These are phyloP conservation scores for Cystobasidium tubakii DNA, from an alignment of 768 basidiomycete genomes.

Conservation along the genomic window DNA sequence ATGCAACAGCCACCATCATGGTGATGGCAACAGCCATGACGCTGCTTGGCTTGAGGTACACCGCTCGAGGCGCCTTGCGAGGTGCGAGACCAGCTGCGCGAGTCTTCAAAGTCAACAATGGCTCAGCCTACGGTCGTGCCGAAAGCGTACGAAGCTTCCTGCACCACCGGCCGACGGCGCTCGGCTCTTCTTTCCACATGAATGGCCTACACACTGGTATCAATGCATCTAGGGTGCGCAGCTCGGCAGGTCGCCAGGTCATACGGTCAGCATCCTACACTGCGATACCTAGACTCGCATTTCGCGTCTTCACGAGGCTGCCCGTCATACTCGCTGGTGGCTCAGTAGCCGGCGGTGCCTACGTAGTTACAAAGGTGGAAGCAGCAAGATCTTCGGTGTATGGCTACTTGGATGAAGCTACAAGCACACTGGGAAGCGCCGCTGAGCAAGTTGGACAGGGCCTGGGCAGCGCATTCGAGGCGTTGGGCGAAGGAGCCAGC, in stretches of 20 bases:
- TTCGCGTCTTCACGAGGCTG: constrained; percentile 17
- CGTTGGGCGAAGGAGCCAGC: constrained; percentile 6
- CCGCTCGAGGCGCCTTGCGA: background rate
- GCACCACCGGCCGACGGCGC: constrained; percentile 7
- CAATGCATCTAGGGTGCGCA: background rate
- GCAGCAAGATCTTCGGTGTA: constrained; percentile 17
- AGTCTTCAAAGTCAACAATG: background rate
- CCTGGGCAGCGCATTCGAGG: background rate
- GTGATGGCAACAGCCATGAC: background rate
- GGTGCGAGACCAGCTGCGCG: background rate
- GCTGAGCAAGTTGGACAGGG: background rate
- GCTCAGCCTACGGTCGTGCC: background rate
- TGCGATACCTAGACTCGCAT: constrained; percentile 16
- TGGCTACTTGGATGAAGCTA: constrained; percentile 1
- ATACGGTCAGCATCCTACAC: constrained; percentile 3
- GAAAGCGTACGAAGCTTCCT: constrained; percentile 13
- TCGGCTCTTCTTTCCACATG: background rate
- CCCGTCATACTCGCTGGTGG: constrained; percentile 26
- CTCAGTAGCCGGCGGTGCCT: constrained; percentile 19
- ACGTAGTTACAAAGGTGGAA: constrained; percentile 29
- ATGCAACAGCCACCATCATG: background rate
- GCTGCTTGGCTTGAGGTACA: background rate
- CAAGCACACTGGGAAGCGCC: constrained; percentile 9
- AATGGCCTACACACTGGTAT: constrained; percentile 11
- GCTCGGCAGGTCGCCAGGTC: background rate